Percentiles rank a stretch among this genome's conserved stretches.
Conservation (phyloP, 2,329 filamentous ascomycete species). For the Colletotrichum navitas region DNA sequence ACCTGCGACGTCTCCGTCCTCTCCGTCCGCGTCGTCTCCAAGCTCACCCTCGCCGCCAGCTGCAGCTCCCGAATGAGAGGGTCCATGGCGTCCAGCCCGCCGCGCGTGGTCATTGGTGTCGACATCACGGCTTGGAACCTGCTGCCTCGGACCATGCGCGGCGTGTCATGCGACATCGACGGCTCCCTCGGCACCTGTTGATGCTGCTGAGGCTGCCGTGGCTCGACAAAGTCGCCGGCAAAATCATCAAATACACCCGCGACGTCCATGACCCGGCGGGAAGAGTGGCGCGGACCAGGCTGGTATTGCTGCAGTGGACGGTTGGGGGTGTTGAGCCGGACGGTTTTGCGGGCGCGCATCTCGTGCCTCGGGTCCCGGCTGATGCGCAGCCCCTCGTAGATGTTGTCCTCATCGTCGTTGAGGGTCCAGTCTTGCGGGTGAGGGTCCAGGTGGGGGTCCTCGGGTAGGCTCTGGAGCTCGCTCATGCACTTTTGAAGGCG, state of each 20-base stretch:
- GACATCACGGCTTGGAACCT: conserved; percentile 16
- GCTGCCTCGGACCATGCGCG: background rate
- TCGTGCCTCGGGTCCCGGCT: conserved; percentile 25
- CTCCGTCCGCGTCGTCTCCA: conserved; percentile 30
- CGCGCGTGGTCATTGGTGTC: conserved; percentile 5
- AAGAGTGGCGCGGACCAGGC: conserved; percentile 6
- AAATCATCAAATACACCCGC: conserved; percentile 17
- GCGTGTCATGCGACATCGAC: conserved; percentile 24
- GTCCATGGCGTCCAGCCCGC: conserved; percentile 57
- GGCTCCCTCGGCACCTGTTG: conserved; percentile 10
- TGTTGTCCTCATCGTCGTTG: conserved; percentile 14
- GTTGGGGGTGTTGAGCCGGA: background rate
- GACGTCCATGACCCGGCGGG: background rate
- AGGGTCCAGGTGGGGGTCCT: background rate
- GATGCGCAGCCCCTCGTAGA: conserved; percentile 34
- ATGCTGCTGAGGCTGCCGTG: background rate
- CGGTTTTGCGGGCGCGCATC: conserved; percentile 19
- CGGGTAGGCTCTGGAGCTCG: conserved; percentile 29
- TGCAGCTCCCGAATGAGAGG: conserved; percentile 59
- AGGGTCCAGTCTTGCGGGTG: conserved; percentile 26
- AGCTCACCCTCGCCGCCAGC: conserved; percentile 39
- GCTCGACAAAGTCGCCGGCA: conserved; percentile 14
- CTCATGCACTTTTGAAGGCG: conserved; percentile 38
- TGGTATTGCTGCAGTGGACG: conserved; percentile 14
- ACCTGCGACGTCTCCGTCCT: conserved; percentile 12